Base-by-base conservation (phyloP, 495 filamentous ascomycete species). In the Podospora didyma region DNA sequence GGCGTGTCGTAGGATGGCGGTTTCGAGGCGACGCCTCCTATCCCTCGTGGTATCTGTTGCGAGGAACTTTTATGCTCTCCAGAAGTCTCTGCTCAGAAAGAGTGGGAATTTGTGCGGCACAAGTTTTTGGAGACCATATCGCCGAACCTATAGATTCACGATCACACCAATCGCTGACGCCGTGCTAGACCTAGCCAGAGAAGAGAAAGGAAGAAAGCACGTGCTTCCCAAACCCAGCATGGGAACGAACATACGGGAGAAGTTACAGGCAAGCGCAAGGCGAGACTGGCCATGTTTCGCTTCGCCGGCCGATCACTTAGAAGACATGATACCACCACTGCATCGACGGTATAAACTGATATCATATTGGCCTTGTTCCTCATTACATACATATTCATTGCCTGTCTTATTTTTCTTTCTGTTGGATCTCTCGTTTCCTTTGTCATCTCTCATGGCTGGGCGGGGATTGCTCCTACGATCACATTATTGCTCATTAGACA, bases 271-370 rank as follows among this genome's bases (percentile, higher is more conserved):
- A 42, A 14, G 39, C 7, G n/a, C 1, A 4, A 14, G 12, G 39
- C 14, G 39, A 42, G 9, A 17, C 3, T 14, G 12, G 12, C 7
- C 4, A 31, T 42, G 37, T 41, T 41, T 41, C 17, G 14, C 17
- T 28, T 48, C 28, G 35, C 34, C 56, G 60, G 64, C 58, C 51
- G 45, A 22, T 64, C 66, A 65, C 62, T 70, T 73, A 61, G 66
- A 62, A 66, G 65, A 66, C 68, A 71, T 73, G 68, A 71, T 73
- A 73, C 70, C 70, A 73, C 66, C 60, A n/a, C 67, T 66, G 68
- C 69, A 70, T 71, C 65, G 62, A 62, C 57, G 61, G 69, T 67
- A 65, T 66, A 66, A 62, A 68, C 42, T 54, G 44, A 52, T 66
- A 50, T 21, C 56, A 42, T 46, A 46, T 52, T 61, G 44, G 22